Evolutionary conservation across 2,329 filamentous ascomycete genomes (phyloP), one percentile per base, ranked within the genome.

Genomic region (Penicillium oxalicum): DNA sequence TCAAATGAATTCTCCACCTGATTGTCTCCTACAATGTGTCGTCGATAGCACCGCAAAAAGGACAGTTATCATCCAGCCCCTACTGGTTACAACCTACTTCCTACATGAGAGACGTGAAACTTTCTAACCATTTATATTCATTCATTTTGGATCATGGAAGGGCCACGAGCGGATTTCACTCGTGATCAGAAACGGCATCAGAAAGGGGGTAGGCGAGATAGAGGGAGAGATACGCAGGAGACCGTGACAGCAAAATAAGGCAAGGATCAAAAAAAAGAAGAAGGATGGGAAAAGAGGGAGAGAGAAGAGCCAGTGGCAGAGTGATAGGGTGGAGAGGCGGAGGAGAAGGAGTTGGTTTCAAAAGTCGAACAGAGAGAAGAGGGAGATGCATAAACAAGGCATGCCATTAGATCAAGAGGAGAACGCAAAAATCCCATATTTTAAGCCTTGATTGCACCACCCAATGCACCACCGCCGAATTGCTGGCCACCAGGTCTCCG

Each of bases 401-500:
- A 64, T 67, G 59, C 62, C 62, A 65, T 66, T 64, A 63, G 47
- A 60, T 57, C 55, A 61, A 53, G 52, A 61, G 45, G 50, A 48
- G 36, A 49, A 27, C 39, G 42, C 38, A 42, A 47, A 29, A 29
- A 51, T 57, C 55, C 63, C 52, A 36, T 11, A 32, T 32, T 60
- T 71, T 70, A 76, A 62, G 72, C 70, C 66, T 75, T 75, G 61
- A 76, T 76, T 44, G 73, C 74, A 64, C 71, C 70, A 43, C 74
- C 73, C 61, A 77, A 69, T 61, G 73, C 74, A 68, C 74, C 74
- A 53, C 74, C 74, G 49, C 72, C 62, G 56, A 76, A 76, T 56
- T 75, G 73, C 58, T 76, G 73, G 40, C 73, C 73, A 60, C 74
- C 74, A 18, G 72, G 72, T 57, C 69, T 67, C 56, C 73, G 70